A percentile compares a stretch with the other conserved stretches of the same genome.
These are phyloP conservation scores for Aspergillus cejpii DNA, from an alignment of 2,329 filamentous ascomycete genomes.

Conservation along the genomic window DNA sequence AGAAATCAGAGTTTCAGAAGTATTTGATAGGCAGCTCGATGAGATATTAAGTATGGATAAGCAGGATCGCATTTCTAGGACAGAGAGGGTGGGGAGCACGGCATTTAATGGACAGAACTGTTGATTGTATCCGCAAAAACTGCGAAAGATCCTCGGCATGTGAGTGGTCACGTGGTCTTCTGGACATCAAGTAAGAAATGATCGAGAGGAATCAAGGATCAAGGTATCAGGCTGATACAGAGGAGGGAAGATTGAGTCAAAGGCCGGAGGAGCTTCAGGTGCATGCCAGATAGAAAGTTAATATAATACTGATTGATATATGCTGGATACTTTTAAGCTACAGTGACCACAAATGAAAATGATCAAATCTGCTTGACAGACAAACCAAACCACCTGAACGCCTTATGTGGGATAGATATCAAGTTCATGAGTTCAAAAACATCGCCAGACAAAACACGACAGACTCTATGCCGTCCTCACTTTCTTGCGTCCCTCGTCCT, in stretches of 20 bases:
- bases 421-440: slow-evolving; percentile 23
- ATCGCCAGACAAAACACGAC: slow-evolving; percentile 17
- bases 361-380: slow-evolving; percentile 8
- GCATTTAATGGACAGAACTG: slow-evolving; percentile 21
- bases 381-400: slow-evolving; percentile 15
- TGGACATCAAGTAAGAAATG: not conserved
- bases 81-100: slow-evolving; percentile 19
- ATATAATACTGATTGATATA: slow-evolving; percentile 1
- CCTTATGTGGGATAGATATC: slow-evolving; percentile 16
- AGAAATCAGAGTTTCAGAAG: slow-evolving; percentile 6
- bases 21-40: not conserved
- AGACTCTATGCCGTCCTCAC: slow-evolving; percentile 26
- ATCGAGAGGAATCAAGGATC: not conserved
- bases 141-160: slow-evolving; percentile 37
- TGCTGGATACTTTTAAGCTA: slow-evolving; percentile 1
- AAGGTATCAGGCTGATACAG: too few species aligned
- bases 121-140: slow-evolving; percentile 23
- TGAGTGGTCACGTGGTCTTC: slow-evolving; percentile 37
- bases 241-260: too few species aligned
- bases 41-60: not conserved
- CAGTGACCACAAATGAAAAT: not conserved
- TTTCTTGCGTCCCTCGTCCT: slow-evolving; percentile 33
- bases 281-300: too few species aligned
- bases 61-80: not conserved
- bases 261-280: too few species aligned